Evolutionary conservation across 108 stramenopile genomes (phyloP).

Genomic region (Fistulifera pelliculosa): DNA sequence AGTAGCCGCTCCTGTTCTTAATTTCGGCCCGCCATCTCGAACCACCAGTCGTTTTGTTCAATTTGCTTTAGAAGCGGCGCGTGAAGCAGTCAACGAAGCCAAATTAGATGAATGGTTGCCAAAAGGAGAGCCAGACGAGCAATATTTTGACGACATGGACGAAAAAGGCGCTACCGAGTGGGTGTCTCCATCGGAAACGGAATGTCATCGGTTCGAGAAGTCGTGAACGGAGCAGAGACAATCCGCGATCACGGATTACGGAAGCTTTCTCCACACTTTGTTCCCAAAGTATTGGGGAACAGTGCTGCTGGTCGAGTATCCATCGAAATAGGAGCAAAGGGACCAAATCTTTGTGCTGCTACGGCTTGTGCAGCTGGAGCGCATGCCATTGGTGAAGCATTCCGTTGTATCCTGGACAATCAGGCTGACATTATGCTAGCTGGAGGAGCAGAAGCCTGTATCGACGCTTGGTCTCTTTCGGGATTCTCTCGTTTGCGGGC

Average conservation of each 20-base stretch:
- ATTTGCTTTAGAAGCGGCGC: slow-evolving; percentile 68
- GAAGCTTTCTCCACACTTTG: slow-evolving; percentile 85
- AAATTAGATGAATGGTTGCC: slow-evolving; percentile 28
- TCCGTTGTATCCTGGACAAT: slow-evolving; percentile 73
- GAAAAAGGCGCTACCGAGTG: slow-evolving; percentile 20
- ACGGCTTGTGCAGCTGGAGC: slow-evolving; percentile 95
- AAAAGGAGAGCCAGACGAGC: no score
- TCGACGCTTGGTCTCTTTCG: slow-evolving; percentile 82
- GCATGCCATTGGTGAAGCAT: slow-evolving; percentile 89
- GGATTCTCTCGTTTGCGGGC: slow-evolving; percentile 92
- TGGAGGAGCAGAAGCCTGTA: slow-evolving; percentile 90
- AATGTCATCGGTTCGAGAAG: slow-evolving; percentile 85
- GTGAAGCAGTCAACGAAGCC: slow-evolving; percentile 50
- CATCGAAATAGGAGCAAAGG: slow-evolving; percentile 52
- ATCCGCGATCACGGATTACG: slow-evolving; percentile 29
- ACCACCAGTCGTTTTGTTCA: slow-evolving; percentile 61
- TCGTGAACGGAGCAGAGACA: slow-evolving; percentile 32
- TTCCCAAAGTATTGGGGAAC: slow-evolving; percentile 89
- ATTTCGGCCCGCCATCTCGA: slow-evolving; percentile 54
- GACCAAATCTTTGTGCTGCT: slow-evolving; percentile 78
- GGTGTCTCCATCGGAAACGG: slow-evolving; percentile 83
- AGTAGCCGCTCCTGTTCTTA: slow-evolving; percentile 61
- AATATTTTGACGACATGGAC: no score
- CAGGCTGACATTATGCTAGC: slow-evolving; percentile 89
- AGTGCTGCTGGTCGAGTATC: slow-evolving; percentile 74